Base-by-base conservation (phyloP, 768 basidiomycete species). In the Phaeolepiota aurea region DNA sequence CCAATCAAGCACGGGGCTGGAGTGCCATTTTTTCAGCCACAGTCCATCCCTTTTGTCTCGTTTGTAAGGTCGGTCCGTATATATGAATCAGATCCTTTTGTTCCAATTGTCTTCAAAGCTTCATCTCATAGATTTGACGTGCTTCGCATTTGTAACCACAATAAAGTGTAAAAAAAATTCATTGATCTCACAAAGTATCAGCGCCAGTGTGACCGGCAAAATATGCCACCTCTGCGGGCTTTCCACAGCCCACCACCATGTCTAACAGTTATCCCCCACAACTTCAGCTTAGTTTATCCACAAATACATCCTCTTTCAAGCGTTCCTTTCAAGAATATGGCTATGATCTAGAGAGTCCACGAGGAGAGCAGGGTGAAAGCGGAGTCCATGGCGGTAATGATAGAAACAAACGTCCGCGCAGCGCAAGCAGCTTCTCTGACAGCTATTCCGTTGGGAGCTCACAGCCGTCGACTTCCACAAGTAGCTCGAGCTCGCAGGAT, bases 321-420 rank as follows among this genome's bases (percentile, higher is more conserved):
- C 68, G 76, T 34, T 74, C 76, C 11, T 79, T 79, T 53, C 66
- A 75, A 41, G 67, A 77, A 50, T 76, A 72, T 46, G 74, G 72
- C 20, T 72, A 75, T 44, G 74, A 78, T 59, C 58, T 77, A 32
- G 72, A 72, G 14, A 69, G 69, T 43, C 71, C 73, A 9, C 7
- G 9, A 5, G 33, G n/a, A 14, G 33, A 19, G 7, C 7, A 7
- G 16, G 33, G 5, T 7, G 33, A 7, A n/a, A 35, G 33, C 18
- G 15, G 33, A 5, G n/a, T 9, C 7, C 33, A n/a, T 15, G 33
- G 16, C 15, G n/a, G 33, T 5, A 35, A 35, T 35, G 33, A 35
- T 19, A 7, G 33, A 5, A 14, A 14, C 33, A 35, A 35, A 35
- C 12, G 33, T 5, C n/a, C 33, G 18, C 33, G 33, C 33, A 35